Evolutionary conservation across 768 basidiomycete genomes (phyloP), one percentile per base, ranked within the genome.

Genomic region (Phanerochaete sordida): DNA sequence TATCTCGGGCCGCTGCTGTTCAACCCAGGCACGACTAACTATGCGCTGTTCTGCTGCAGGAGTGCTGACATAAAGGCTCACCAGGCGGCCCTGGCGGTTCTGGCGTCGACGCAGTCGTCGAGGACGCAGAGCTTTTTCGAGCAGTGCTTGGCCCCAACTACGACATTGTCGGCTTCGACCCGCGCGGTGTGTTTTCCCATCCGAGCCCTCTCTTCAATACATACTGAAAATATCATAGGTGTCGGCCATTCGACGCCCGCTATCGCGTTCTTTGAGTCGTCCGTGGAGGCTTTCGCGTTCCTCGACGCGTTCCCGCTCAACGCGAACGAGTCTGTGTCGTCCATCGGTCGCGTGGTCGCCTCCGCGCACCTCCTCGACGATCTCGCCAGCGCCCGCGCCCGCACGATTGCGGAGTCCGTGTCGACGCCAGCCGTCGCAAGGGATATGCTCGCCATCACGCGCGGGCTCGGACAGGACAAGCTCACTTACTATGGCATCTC

Each of bases 131-230:
- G 1, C 8, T 28, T 1, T 64, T 68, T n/a, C 57, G 35, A 16
- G 31, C 35, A 13, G 12, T 69, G n/a, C n/a, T 70, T 27, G 69
- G 66, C 16, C 57, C 59, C 16, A 46, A 71, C 11, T 70, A 61
- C 30, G 69, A 70, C 49, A 65, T 70, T 30, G 59, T 70, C 16
- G 66, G 69, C 12, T 72, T 71, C 62, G 72, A 72, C 62, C 71
- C 70, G 1, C 62, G 72, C 53, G 73, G 73, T 2, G 68, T 70
- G 24, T 27, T n/a, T 27, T 12, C 48, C n/a, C 26, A n/a, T 12
- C 31, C 7, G 7, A 35, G 24, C 3, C n/a, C 33, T 3, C 9
- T n/a, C n/a, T n/a, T n/a, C n/a, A n/a, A n/a, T n/a, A n/a, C n/a
- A n/a, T n/a, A n/a, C n/a, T n/a, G n/a, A n/a, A n/a, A n/a, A n/a